Base-by-base conservation (phyloP, 169 alveolate species). In the Theileria luwenshuni region DNA sequence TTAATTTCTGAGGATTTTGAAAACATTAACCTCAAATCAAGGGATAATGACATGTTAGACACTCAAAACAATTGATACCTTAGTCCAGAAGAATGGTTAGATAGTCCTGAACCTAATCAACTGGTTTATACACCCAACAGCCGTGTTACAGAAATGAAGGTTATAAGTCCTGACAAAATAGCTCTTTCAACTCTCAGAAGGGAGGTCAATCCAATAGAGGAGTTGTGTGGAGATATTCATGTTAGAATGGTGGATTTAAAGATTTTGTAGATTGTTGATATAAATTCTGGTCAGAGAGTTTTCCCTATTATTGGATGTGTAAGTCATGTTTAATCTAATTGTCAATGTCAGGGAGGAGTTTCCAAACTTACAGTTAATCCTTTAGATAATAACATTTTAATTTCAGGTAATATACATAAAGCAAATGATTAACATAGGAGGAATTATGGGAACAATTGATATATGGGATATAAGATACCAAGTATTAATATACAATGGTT, bases 381-480 rank as follows among this genome's bases (percentile, higher is more conserved):
- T 6, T 49, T 21, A 21, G 59, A 49, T 8, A 25, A 12, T 21
- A 49, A 49, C 59, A 5, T 49, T 25, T 49, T 49, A 49, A 49
- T 49, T 49, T 49, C 23, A 8, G 59, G 59, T 49, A 49, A 2
- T 8, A 10, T 49, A 30, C 23, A 43, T 13, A 21, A 8, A 5
- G 23, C 23, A 8, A 49, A 21, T 49, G 19, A 49, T 49, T 25
- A 49, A 49, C 8, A 43, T 49, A 49, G 59, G 59, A 49, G 59
- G 59, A 8, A 8, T 49, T 49, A 25, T 49, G 19, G 59, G 59
- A 49, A 49, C 59, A 3, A 3, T 49, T 21, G 59, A 49, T 49
- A 49, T 49, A 21, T 49, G 59, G 59, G 59, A 49, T 49, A 49
- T 49, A 21, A 49, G 51, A 43, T 43, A 43, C 51, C 51, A 43